Evolutionary conservation across 495 filamentous ascomycete species (phyloP), one percentile per base, ranked within the genome.

Genomic region (Thermochaetoides thermophila): DNA sequence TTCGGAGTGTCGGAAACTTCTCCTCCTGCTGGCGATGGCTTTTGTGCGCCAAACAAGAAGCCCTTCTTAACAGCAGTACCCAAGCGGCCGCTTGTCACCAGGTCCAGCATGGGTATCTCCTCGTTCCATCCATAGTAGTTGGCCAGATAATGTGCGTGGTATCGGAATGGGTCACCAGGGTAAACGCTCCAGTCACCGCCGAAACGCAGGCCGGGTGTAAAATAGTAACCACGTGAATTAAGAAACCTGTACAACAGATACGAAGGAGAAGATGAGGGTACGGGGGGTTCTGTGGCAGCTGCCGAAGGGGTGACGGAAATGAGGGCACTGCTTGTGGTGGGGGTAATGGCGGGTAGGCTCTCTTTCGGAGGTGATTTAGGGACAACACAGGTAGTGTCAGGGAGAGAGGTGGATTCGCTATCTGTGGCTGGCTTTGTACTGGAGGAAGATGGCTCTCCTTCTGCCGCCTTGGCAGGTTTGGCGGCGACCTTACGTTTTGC

Each of bases 51-150:
- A 43, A 97, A 64, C 33, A 97, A 58, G 55, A 80, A 95, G 3
- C 79, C 80, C 57, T 97, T 97, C 61, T 97, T 97, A 7, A 97
- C 91, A 26, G 81, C 80, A 10, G 91, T 96, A 1, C 83, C 89
- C 40, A 97, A 49, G 42, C 89, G 61, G 5, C 91, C 91, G 2
- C 84, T 84, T 12, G 73, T 78, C 21, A 96, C 73, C 15, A 97
- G 59, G 41, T 89, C 78, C 37, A 91, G 66, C 51, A 96, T 60
- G 30, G 79, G 65, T 31, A 96, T 72, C 48, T 87, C 69, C 42
- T 95, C 68, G 40, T 97, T 79, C 83, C 84, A 95, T 5, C 71
- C 79, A 30, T 76, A 65, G 18, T 78, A 72, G 13, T 73, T 74
- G 16, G 75, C 79, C 35, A 93, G 57, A 49, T 94, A 96, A 53